Percentiles rank a stretch among this genome's conserved stretches.
These are phyloP conservation scores for Agapanthus africanus DNA, from an alignment of 106 monocot genomes.

Conservation along the genomic window DNA sequence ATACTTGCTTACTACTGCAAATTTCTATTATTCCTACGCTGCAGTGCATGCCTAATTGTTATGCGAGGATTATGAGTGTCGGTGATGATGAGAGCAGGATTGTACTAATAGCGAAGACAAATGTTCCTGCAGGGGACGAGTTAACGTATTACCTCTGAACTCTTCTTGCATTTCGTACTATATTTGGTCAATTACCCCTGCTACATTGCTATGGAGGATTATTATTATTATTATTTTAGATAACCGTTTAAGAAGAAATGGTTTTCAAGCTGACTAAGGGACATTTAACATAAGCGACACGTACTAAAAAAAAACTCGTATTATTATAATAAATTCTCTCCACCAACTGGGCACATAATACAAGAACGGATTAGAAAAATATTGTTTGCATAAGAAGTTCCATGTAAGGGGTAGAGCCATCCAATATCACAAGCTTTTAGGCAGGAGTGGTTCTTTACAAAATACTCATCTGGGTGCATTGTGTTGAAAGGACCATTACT, in stretches of 20 bases:
- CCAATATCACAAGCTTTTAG: too few species aligned
- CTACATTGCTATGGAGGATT: not conserved
- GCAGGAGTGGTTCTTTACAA: too few species aligned
- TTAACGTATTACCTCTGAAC: conserved; percentile 49
- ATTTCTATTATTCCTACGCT: conserved; percentile 10
- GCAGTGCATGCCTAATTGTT: conserved; percentile 95
- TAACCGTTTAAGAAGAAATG: not conserved
- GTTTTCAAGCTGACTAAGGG: not conserved
- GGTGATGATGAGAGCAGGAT: conserved; percentile 69
- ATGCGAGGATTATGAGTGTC: conserved; percentile 87
- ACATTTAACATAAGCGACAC: not conserved
- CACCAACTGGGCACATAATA: too few species aligned
- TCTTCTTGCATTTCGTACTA: not conserved
- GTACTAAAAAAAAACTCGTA: too few species aligned
- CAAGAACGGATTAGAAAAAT: too few species aligned
- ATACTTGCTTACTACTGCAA: not conserved
- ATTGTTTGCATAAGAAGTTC: too few species aligned
- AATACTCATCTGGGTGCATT: too few species aligned
- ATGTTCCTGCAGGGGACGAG: conserved; percentile 76
- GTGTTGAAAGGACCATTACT: too few species aligned
- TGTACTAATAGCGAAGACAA: conserved; percentile 77
- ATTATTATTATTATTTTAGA: not conserved
- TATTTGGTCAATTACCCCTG: too few species aligned
- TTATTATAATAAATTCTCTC: too few species aligned
- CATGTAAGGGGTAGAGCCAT: too few species aligned